Evolutionary conservation across 192 early-diverging fungal genomes (phyloP), one percentile per base, ranked within the genome.

Genomic region (Chytriomyces sp.): DNA sequence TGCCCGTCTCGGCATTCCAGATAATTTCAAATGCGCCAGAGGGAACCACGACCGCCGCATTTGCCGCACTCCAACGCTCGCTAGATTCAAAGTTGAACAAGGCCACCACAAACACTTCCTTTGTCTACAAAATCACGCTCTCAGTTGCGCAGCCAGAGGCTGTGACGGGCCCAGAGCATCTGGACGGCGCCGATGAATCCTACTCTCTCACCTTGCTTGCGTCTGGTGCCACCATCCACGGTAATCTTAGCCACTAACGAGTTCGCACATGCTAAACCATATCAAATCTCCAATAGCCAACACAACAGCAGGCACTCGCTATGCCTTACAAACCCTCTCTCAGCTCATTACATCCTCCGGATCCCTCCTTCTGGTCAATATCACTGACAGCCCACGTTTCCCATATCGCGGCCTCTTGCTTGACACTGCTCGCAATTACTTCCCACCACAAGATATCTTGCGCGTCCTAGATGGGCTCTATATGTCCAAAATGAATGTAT

Each of bases 291-390:
- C 68, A 77, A 52, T 64, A 31, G 82, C 92, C 14, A 72, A 76
- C 30, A 88, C 88, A 1, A 77, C 85, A 49, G 86, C 81, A 33
- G 92, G 92, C 22, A 91, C 90, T 12, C 66, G 91, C 39, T 88
- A 89, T 44, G 90, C 82, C 4, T 78, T 92, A 4, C 89, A 91
- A 74, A 92, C 90, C 6, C 86, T 89, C 57, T 85, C 86, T 31
- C 92, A 93, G 69, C 60, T 93, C 32, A 52, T 91, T 44, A 75
- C 62, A 69, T 7, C 32, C 37, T 10, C 14, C 19, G 55, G 52
- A 25, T 66, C 53, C 28, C 33, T 71, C 22, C 22, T 57, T 25
- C 32, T 12, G 25, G 40, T 41, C 25, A 54, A 12, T 39, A 77
- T 77, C 68, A 53, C 22, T 19, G 78, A 80, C 55, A 30, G 6